Evolutionary conservation across 2,329 filamentous ascomycete genomes (phyloP).

Genomic region (Aspergillus costaricaensis): DNA sequence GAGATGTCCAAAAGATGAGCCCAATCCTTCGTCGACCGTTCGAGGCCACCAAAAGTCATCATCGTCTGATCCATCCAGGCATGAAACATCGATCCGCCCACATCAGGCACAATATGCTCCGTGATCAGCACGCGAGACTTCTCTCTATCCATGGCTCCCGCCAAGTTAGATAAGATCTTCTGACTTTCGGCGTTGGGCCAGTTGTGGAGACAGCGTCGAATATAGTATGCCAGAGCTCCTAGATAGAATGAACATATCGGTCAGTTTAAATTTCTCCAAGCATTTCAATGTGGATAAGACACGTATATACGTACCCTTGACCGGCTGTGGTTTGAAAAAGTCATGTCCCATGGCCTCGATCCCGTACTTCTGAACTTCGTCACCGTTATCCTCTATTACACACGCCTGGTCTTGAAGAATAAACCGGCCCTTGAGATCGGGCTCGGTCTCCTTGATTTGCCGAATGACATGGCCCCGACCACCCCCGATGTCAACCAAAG

Average conservation of each 20-base stretch:
- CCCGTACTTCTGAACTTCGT: slow-evolving; percentile 5
- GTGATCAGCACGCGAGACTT: slow-evolving; percentile 26
- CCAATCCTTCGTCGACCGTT: slow-evolving; percentile 30
- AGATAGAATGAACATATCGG: not conserved
- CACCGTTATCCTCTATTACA: slow-evolving; percentile 17
- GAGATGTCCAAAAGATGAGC: slow-evolving; percentile 25
- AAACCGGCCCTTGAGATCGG: slow-evolving; percentile 20
- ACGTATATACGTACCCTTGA: slow-evolving; percentile 19
- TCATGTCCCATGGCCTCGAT: slow-evolving; percentile 23
- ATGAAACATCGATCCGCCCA: slow-evolving; percentile 16
- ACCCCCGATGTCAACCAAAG: slow-evolving; percentile 26
- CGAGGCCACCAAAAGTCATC: slow-evolving; percentile 30
- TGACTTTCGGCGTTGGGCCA: slow-evolving; percentile 22
- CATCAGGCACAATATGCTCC: slow-evolving; percentile 30
- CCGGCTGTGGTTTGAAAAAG: slow-evolving; percentile 25
- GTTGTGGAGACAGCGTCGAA: slow-evolving; percentile 36
- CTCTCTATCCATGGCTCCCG: slow-evolving; percentile 23
- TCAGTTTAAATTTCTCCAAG: not conserved
- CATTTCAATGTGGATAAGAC: not conserved
- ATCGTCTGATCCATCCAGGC: slow-evolving; percentile 29
- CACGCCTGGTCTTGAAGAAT: slow-evolving; percentile 26
- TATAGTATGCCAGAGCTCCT: slow-evolving; percentile 33
- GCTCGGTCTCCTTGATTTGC: slow-evolving; percentile 18
- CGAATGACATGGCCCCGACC: slow-evolving; percentile 20
- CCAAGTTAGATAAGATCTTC: slow-evolving; percentile 26